These are phyloP conservation scores for Bryoerythrophyllum caledonicum DNA, from an alignment of 225 moss, liverwort and hornwort species.

Conservation along the genomic window DNA sequence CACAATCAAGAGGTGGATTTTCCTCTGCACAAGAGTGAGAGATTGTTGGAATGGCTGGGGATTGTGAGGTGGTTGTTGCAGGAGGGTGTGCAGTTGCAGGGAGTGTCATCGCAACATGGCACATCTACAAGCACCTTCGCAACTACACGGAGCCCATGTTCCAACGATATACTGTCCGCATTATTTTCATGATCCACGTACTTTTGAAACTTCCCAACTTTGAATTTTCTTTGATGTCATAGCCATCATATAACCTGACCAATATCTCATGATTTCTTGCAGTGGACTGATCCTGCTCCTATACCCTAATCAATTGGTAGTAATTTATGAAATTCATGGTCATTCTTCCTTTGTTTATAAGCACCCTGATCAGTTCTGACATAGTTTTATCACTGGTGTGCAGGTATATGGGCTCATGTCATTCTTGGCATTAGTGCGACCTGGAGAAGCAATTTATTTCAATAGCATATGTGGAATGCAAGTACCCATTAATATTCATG, in stretches of 20 bases:
- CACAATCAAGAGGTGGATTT: background rate
- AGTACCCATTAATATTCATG: conserved; percentile 27
- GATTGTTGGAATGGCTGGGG: conserved; percentile 14
- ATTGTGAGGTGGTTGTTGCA: conserved; percentile 17
- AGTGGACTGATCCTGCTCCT: background rate
- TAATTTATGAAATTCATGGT: background rate
- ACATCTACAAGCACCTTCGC: conserved; percentile 80
- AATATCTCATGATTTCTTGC: background rate
- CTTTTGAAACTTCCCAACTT: background rate
- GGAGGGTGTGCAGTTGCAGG: conserved; percentile 59
- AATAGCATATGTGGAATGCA: conserved; percentile 83
- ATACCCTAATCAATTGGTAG: background rate
- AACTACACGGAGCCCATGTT: conserved; percentile 79
- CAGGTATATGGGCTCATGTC: conserved; percentile 90
- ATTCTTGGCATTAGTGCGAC: conserved; percentile 64
- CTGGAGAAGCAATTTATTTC: conserved; percentile 67
- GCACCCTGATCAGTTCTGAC: background rate
- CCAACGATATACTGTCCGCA: conserved; percentile 86
- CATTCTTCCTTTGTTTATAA: background rate
- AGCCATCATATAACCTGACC: background rate
- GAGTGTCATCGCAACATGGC: conserved; percentile 51
- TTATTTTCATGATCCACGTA: conserved; percentile 92
- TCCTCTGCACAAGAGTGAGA: background rate
- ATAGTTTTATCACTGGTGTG: background rate
- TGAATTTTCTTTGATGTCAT: background rate